Percentiles rank a stretch among this genome's conserved stretches.
These are phyloP conservation scores for Endothia cerciana DNA, from an alignment of 2,329 filamentous ascomycete species.

Conservation along the genomic window DNA sequence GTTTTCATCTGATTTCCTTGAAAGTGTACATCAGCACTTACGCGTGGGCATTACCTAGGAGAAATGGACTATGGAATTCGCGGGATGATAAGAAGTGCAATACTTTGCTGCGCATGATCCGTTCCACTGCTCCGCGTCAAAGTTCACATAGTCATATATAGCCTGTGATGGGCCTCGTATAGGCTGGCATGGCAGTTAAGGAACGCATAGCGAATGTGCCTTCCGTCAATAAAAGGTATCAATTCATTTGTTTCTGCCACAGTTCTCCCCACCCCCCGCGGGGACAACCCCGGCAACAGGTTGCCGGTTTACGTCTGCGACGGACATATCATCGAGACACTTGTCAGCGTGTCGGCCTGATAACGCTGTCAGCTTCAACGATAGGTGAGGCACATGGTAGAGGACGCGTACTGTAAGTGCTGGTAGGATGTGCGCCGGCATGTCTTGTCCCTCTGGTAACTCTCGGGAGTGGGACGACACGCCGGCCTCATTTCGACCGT, in stretches of 20 bases:
- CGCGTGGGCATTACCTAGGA: background rate
- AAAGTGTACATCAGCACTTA: background rate
- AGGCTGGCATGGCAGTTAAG: background rate
- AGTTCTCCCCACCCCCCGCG: background rate
- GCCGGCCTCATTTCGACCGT: slow-evolving; percentile 20
- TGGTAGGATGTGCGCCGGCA: slow-evolving; percentile 23
- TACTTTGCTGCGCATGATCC: too few species aligned
- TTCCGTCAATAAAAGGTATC: background rate
- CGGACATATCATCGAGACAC: background rate
- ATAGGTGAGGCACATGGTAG: background rate
- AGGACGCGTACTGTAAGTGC: slow-evolving; percentile 7
- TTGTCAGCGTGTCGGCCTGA: background rate
- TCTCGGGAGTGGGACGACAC: slow-evolving; percentile 22
- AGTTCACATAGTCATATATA: too few species aligned
- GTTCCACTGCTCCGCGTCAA: too few species aligned
- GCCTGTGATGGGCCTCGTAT: too few species aligned
- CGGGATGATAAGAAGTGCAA: too few species aligned
- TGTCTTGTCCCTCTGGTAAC: slow-evolving; percentile 17
- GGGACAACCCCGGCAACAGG: background rate
- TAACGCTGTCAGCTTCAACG: background rate
- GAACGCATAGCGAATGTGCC: background rate
- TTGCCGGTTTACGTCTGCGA: background rate
- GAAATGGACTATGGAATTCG: background rate
- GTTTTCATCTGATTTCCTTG: background rate
- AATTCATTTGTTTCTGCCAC: background rate